Base-by-base conservation (phyloP, 306 rosid species). In the Cercis canadensis region DNA sequence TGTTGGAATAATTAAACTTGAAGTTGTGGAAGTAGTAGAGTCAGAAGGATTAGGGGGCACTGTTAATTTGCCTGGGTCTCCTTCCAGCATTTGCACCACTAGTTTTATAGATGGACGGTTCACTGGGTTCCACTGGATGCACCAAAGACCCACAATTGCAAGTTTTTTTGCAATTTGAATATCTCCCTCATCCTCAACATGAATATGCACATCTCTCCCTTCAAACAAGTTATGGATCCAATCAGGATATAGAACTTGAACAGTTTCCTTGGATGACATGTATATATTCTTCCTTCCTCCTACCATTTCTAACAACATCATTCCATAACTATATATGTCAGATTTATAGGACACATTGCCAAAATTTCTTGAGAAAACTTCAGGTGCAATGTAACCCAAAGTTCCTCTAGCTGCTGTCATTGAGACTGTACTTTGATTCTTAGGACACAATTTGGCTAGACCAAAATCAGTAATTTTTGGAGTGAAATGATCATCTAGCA, bases 261-360 rank as follows among this genome's bases (percentile, higher is more conserved):
- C 32, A 6, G 59, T 11, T n/a, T 72, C 15, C 44, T 62, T 53
- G 11, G 16, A 51, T 2, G 13, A 17, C 11, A 16, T 34, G 51
- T 61, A 13, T 10, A 32, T 4, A 34, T n/a, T 74, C 47, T 46
- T 74, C 14, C 65, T 74, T 13, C 57, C 36, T 31, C 71, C 32
- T 0, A 54, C 39, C 72, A 64, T 73, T 62, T 73, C 77, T 15
- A 73, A 13, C 7, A 72, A 36, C 18, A 72, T 15, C 50, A 58
- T 72, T 8, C 67, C 67, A 45, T 56, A 70, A n/a, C 75, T 70
- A 1, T 70, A 70, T 5, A 70, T 37, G 32, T 70, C 66, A 5
- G 75, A 37, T 70, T 57, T 70, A 18, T 57, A 57, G 2, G 75
- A 69, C 6, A 45, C 62, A 5, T 9, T 24, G 43, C 70, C 17